Base-by-base conservation (phyloP, 306 rosid genomes). In the Prinsepia uniflora region DNA sequence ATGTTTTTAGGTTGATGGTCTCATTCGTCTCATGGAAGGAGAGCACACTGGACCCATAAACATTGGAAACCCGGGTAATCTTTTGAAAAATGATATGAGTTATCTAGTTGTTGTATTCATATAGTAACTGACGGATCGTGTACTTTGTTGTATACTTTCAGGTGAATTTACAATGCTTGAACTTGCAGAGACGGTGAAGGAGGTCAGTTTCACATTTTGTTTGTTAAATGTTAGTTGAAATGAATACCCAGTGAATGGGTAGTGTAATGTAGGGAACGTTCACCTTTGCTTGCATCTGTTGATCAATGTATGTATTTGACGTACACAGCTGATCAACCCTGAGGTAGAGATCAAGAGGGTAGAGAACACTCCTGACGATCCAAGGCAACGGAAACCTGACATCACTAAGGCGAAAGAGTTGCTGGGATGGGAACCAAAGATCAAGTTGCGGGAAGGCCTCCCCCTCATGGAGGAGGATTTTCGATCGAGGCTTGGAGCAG, bases 291-390 rank as follows among this genome's bases (percentile, higher is more conserved):
- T 50, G 56, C 14, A 15, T 47, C 50, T 48, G 17, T 48, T 48
- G 57, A 52, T 52, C 57, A 3, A 8, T 3, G 36, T 30, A 46
- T 57, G 8, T 11, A 24, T 6, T 22, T 11, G 62, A 59, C 63
- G 6, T 49, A 30, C 11, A 71, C 82, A 91, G 97, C 89, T 91
- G 44, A 82, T 91, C 47, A 91, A 88, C 80, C 92, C 96, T 34
- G 14, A 19, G 2, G 79, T 88, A 58, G 90, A 88, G 86, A 86
- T 91, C 67, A 85, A 83, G 79, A 82, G 6, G 43, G 96, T 91
- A 72, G 96, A 88, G 42, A 91, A 91, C 80, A 91, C 97, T 73
- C 97, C 97, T 1, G 97, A 91, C 72, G 97, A 91, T 78, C 96
- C 96, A 0, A 67, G 85, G 57, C 97, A 91, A 83, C 80, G 97